phyloP scores from a whole-genome alignment of 2,329 filamentous ascomycete genomes.

The Pseudogymnoascus pannorum region DNA sequence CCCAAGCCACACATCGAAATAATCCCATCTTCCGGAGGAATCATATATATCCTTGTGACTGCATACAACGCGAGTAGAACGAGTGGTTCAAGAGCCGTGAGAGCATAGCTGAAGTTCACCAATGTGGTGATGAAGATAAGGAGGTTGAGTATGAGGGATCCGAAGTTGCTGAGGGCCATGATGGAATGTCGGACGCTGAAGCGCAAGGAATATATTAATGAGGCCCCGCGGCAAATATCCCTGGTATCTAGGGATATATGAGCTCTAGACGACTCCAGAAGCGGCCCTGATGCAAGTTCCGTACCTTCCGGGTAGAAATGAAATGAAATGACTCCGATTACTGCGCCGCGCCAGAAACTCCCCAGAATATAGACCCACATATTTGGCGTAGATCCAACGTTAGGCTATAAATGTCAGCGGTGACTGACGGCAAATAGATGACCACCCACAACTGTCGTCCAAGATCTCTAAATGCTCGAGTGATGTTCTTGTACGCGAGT shows the following conservation, averaged over 20 bases:
- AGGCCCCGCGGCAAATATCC: neutral
- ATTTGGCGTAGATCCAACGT: neutral
- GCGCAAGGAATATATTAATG: neutral
- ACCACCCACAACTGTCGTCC: neutral
- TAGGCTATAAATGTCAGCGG: conserved; percentile 1
- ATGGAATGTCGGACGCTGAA: conserved; percentile 5
- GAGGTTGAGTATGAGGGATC: conserved; percentile 43
- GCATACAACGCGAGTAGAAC: conserved; percentile 41
- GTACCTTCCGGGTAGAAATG: neutral
- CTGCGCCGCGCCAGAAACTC: neutral
- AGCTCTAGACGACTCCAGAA: neutral
- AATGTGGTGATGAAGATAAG: conserved; percentile 48
- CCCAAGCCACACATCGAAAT: conserved; percentile 31
- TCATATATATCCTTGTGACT: conserved; percentile 40
- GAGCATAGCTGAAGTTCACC: conserved; percentile 45
- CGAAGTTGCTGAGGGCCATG: conserved; percentile 47
- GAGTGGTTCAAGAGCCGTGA: conserved; percentile 42
- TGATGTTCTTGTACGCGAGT: neutral
- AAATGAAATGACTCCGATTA: neutral
- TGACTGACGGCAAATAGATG: neutral
- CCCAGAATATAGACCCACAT: conserved; percentile 12
- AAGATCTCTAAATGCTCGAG: neutral
- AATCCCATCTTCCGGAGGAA: conserved; percentile 38
- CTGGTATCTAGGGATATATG: neutral
- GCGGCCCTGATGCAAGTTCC: neutral